Conservation (phyloP, 352 stramenopile species). For the Saprolegnia diclina region DNA sequence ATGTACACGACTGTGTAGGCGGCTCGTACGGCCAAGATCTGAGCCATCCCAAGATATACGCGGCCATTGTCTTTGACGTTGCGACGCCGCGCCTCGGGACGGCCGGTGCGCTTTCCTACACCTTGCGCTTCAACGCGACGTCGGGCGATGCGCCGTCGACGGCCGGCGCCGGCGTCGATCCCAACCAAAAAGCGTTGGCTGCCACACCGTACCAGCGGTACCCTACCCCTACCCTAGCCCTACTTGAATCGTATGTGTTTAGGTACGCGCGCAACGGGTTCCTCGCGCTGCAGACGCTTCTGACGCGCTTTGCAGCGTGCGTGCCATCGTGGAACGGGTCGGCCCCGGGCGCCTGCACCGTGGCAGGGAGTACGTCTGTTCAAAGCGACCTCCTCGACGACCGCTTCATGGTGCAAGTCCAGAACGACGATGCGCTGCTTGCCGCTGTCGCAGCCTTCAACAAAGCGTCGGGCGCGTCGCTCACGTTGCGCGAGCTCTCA, state of each 20-base stretch:
- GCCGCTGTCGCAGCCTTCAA: not conserved
- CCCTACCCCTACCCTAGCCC: not conserved
- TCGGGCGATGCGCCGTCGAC: constrained; percentile 34
- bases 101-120: not conserved
- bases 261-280: constrained; percentile 45
- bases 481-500: not conserved
- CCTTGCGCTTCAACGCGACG: constrained; percentile 11
- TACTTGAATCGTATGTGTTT: not conserved
- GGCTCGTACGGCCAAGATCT: constrained; percentile 39
- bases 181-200: constrained; percentile 37
- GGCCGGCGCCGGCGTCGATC: constrained; percentile 31
- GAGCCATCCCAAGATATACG: constrained; percentile 51
- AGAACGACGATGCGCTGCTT: not conserved
- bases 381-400: not conserved
- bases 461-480: not conserved
- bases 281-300: constrained; percentile 57
- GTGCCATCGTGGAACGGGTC: constrained; percentile 39
- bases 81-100: constrained; percentile 28
- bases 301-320: constrained; percentile 54
- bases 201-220: constrained; percentile 36
- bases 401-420: constrained; percentile 4
- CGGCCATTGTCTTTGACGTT: constrained; percentile 55
- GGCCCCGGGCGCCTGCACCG: constrained; percentile 1
- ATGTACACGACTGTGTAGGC: not conserved
- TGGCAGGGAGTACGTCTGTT: not conserved